phyloP scores from a whole-genome alignment of 345 rosid species.

The Anacardium occidentale region DNA sequence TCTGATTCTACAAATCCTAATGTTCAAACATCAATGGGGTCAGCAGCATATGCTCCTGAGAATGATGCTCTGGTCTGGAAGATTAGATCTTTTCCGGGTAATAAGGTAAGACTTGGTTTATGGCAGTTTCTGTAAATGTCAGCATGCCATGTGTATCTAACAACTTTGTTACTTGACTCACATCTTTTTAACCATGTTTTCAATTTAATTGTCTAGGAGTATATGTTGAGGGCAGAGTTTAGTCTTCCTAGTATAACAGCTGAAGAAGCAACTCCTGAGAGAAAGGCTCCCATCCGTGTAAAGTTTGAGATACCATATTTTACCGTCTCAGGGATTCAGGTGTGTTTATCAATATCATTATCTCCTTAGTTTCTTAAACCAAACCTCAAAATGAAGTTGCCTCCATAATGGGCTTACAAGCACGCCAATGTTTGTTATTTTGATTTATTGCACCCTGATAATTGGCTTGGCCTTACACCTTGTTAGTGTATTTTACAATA shows the following conservation, averaged over 20 bases:
- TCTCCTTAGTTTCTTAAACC: neutral
- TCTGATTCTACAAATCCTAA: slow-evolving; percentile 70
- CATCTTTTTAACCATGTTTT: slow-evolving; percentile 12
- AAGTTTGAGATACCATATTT: slow-evolving; percentile 87
- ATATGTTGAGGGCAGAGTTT: slow-evolving; percentile 77
- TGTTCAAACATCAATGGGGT: slow-evolving; percentile 69
- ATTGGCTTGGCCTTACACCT: too few species aligned
- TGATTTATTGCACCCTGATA: too few species aligned
- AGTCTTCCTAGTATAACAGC: slow-evolving; percentile 72
- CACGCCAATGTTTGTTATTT: too few species aligned
- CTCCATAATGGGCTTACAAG: too few species aligned
- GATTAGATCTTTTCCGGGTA: slow-evolving; percentile 71
- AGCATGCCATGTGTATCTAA: neutral
- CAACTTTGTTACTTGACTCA: neutral
- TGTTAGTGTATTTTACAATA: too few species aligned
- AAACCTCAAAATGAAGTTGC: too few species aligned
- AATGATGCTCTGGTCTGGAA: slow-evolving; percentile 77
- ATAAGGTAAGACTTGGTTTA: slow-evolving; percentile 41
- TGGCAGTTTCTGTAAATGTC: too few species aligned
- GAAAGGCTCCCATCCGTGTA: slow-evolving; percentile 75
- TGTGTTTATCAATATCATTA: slow-evolving; percentile 13
- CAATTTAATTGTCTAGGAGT: slow-evolving; percentile 44
- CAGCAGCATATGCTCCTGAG: slow-evolving; percentile 80
- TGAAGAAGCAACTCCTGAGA: slow-evolving; percentile 71
- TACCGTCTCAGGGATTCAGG: slow-evolving; percentile 85